Percentiles rank a stretch among this genome's conserved stretches.
phyloP scores from a whole-genome alignment of 768 basidiomycete genomes.

The Auricularia heimuer region DNA sequence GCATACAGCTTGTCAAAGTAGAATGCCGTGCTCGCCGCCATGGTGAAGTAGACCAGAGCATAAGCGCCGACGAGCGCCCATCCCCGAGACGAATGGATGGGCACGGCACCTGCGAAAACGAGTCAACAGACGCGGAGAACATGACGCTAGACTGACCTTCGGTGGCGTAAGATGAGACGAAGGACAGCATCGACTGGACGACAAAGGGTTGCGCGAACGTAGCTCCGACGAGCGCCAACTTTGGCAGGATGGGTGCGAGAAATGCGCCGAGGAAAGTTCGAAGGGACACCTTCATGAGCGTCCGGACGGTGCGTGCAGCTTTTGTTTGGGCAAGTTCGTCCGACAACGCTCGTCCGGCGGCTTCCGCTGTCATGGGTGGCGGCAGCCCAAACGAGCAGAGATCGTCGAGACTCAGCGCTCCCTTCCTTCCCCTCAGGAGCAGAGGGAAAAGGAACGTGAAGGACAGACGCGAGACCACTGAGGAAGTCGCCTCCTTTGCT shows the following conservation, averaged over 20 bases:
- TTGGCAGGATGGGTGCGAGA: constrained; percentile 1
- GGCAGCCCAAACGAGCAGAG: not conserved
- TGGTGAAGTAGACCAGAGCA: not conserved
- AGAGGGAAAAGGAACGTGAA: not conserved
- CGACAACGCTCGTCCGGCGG: not conserved
- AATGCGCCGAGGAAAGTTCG: not conserved
- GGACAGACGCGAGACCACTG: not conserved
- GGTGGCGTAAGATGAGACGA: not conserved
- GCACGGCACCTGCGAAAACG: not conserved
- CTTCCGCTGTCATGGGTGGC: not conserved
- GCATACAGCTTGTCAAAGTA: constrained; percentile 6
- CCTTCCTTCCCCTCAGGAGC: not conserved
- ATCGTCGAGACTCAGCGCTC: not conserved
- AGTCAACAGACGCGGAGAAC: not conserved
- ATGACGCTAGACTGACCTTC: not conserved
- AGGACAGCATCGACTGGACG: constrained; percentile 3
- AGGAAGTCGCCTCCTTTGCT: not conserved
- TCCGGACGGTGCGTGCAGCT: not conserved
- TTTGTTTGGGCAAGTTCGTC: not conserved
- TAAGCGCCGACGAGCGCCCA: constrained; percentile 9
- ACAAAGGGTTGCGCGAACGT: constrained; percentile 8
- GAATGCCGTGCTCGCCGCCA: constrained; percentile 3
- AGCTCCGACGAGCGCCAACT: constrained; percentile 1
- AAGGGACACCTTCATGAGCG: constrained; percentile 2
- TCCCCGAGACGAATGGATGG: not conserved